Percentiles rank a stretch among this genome's conserved stretches.
phyloP scores from a whole-genome alignment of 2,329 filamentous ascomycete genomes.

The Coniochaeta sp. region DNA sequence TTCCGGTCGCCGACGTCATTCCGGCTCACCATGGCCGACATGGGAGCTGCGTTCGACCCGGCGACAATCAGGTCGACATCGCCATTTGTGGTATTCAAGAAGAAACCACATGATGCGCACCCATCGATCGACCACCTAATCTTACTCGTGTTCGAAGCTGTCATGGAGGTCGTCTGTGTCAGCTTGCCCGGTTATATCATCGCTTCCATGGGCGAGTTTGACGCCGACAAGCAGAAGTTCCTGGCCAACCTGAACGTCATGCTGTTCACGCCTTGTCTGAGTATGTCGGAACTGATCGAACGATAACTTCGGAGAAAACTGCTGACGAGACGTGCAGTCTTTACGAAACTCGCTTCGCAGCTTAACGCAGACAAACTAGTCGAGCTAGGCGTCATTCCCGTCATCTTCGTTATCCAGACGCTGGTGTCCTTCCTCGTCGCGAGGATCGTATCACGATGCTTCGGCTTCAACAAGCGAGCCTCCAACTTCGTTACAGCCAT shows the following conservation, averaged over 20 bases:
- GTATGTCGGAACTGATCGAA: constrained; percentile 41
- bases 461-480: constrained; percentile 75
- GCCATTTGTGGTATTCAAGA: constrained; percentile 30
- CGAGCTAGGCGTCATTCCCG: constrained; percentile 88
- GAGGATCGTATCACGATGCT: constrained; percentile 60
- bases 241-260: constrained; percentile 93
- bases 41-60: constrained; percentile 12
- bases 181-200: constrained; percentile 91
- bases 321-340: constrained; percentile 51
- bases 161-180: constrained; percentile 91
- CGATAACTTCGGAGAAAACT: neutral
- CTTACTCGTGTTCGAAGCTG: constrained; percentile 87
- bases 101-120: constrained; percentile 41
- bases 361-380: constrained; percentile 83
- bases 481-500: constrained; percentile 95
- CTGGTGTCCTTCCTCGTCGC: constrained; percentile 77
- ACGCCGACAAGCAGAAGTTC: constrained; percentile 93
- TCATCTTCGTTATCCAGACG: constrained; percentile 87
- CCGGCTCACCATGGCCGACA: constrained; percentile 25
- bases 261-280: constrained; percentile 93
- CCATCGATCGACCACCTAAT: constrained; percentile 62
- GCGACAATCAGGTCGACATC: constrained; percentile 21
- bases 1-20: constrained; percentile 35
- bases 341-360: constrained; percentile 93
- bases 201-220: constrained; percentile 83